Evolutionary conservation across 1,284 basidiomycete species (phyloP).

Genomic region (Cronartium quercuum): DNA sequence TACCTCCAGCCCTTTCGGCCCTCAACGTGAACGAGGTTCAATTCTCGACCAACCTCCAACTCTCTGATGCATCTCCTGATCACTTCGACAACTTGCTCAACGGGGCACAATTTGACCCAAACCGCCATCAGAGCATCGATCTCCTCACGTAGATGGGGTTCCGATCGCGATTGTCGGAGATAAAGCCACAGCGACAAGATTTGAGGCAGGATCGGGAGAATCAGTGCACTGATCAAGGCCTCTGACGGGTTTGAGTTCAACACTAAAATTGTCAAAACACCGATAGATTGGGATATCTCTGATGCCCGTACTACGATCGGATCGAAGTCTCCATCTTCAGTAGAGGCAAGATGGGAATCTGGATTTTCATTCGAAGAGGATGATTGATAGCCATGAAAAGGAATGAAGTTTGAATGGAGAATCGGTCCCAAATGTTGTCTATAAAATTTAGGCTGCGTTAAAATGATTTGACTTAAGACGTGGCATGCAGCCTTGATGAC

Average conservation of each 20-base stretch:
- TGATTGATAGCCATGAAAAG: background rate
- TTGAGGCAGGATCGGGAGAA: constrained; percentile 18
- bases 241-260: constrained; percentile 30
- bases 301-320: background rate
- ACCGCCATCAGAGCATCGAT: background rate
- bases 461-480: constrained; percentile 12
- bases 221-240: constrained; percentile 7
- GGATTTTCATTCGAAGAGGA: background rate
- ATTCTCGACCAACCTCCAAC: constrained; percentile 17
- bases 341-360: background rate
- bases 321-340: background rate
- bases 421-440: constrained; percentile 2
- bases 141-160: background rate
- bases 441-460: background rate
- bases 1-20: background rate
- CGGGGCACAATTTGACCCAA: constrained; percentile 11
- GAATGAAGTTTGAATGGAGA: constrained; percentile 12
- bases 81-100: background rate
- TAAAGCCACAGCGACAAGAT: constrained; percentile 6
- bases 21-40: background rate
- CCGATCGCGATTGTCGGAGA: background rate
- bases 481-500: constrained; percentile 8
- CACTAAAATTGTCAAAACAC: constrained; percentile 6
- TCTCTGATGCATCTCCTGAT: constrained; percentile 10
- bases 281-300: constrained; percentile 5